Base-by-base conservation (phyloP, 352 stramenopile genomes). In the Nothophytophthora sp. region DNA sequence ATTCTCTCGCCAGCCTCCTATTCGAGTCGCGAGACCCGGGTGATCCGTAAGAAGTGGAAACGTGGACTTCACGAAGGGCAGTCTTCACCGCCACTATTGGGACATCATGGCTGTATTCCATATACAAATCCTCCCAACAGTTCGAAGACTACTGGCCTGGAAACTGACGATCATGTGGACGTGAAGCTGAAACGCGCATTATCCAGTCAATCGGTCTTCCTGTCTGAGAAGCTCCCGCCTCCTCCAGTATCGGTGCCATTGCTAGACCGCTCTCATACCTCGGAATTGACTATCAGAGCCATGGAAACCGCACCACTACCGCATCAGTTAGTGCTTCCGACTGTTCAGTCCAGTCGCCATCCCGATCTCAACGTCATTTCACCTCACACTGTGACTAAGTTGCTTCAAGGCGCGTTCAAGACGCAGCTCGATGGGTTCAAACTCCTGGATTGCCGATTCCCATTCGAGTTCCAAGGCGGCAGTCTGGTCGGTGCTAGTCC, bases 301-400 rank as follows among this genome's bases (percentile, higher is more conserved):
- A 37, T 42, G 35, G 10, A 36, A 20, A n/a, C 18, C 13, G 12
- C n/a, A 33, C 6, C 27, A 19, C n/a, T 1, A 34, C 50, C 25
- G 3, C 56, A 56, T 37, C 34, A 58, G 39, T 60, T 68, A 1
- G 44, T 73, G 33, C 32, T 88, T n/a, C 77, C 77, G 13, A 81
- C 73, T 4, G 49, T 86, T n/a, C 64, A 63, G 11, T 88, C 73
- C 2, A 71, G 38, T 35, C 65, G 62, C 6, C 76, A 86, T 55
- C 76, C 73, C 0, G 76, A 88, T 35, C 55, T 88, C 23, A 83
- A 86, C 35, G 73, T 88, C 9, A 81, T 88, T 18, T 68, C 73
- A 0, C 71, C 76, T 5, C 38, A 68, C 9, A 86, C 73, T 3
- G 73, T 86, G 39, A 50, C 55, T 1, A 50, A 53, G 37, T 44